A percentile compares a stretch with the other conserved stretches of the same genome.
phyloP scores from a whole-genome alignment of 192 early-diverging fungal genomes.

The Thamnidium elegans region DNA sequence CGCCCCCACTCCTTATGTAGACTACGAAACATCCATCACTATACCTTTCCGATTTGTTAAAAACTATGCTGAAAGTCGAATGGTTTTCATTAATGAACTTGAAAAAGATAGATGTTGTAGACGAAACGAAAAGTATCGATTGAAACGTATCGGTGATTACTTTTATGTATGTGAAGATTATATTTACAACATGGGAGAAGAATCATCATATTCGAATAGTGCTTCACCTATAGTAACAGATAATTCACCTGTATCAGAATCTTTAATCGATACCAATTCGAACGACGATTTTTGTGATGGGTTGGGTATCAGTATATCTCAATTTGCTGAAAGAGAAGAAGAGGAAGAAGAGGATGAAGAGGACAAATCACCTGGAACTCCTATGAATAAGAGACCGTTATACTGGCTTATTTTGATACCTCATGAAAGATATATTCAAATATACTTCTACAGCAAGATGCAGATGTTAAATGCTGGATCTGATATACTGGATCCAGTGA shows the following conservation, averaged over 20 bases:
- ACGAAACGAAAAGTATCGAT: background rate
- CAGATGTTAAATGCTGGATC: conserved; percentile 43
- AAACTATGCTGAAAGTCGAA: conserved; percentile 22
- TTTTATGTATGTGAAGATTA: conserved; percentile 28
- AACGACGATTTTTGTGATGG: conserved; percentile 26
- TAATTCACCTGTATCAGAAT: background rate
- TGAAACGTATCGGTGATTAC: conserved; percentile 7
- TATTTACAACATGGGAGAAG: conserved; percentile 16
- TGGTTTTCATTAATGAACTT: conserved; percentile 24
- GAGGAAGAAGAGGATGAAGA: background rate
- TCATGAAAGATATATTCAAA: conserved; percentile 46
- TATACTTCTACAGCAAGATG: conserved; percentile 67
- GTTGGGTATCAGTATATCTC: conserved; percentile 22
- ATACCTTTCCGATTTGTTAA: conserved; percentile 49
- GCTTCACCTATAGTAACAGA: background rate
- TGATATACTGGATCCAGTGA: conserved; percentile 48
- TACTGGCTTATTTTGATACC: conserved; percentile 68
- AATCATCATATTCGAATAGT: conserved; percentile 1
- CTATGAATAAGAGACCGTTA: conserved; percentile 12
- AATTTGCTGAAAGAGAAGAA: conserved; percentile 1
- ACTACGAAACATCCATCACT: conserved; percentile 47
- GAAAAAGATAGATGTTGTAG: conserved; percentile 1
- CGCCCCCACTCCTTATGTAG: conserved; percentile 43
- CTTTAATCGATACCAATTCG: background rate
- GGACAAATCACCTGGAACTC: background rate